Base-by-base conservation (phyloP, 257 asterid species). In the Solanum sejunctum region DNA sequence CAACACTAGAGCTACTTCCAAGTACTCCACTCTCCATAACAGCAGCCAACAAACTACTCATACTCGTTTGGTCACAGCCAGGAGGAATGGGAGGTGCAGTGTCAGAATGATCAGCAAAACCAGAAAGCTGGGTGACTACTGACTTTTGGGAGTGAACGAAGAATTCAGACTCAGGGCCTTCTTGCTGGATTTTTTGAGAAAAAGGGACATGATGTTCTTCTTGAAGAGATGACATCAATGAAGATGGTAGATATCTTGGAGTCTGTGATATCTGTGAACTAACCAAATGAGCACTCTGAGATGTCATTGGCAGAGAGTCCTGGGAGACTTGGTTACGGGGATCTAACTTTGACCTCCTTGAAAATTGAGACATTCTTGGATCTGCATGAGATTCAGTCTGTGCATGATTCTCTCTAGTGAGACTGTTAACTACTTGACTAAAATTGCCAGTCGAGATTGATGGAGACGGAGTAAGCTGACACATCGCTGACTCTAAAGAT, bases 351-450 rank as follows among this genome's bases (percentile, higher is more conserved):
- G 87, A 88, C 69, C 84, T 88, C 43, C 89, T 91, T 47, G 88
- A 84, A 85, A 63, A 49, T 52, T 91, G 92, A 84, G 92, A 91
- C 85, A 89, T 87, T 89, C 95, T 91, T 28, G 96, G 92, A 90
- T 91, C 98, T 20, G 89, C 88, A 87, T 90, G 95, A 88, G 90
- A 92, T 39, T 88, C 88, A 12, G 70, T 49, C 66, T 89, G 84
- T 6, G 85, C 82, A 21, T 88, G 91, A 85, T 89, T 89, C 84
- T 89, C 89, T 80, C 91, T 95, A 58, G 89, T 43, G 61, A 85
- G 81, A 87, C 84, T 89, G 83, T 87, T 90, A 55, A 82, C 84
- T 83, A 84, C 86, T 63, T 88, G 93, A 86, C 49, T 84, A 10
- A 80, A 80, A 81, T 83, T 81, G 57, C 52, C 84, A 26, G 87